Percentiles rank a stretch among this genome's conserved stretches.
Evolutionary conservation across 2,329 filamentous ascomycete genomes (phyloP).

Genomic region (Fusarium paranaense): DNA sequence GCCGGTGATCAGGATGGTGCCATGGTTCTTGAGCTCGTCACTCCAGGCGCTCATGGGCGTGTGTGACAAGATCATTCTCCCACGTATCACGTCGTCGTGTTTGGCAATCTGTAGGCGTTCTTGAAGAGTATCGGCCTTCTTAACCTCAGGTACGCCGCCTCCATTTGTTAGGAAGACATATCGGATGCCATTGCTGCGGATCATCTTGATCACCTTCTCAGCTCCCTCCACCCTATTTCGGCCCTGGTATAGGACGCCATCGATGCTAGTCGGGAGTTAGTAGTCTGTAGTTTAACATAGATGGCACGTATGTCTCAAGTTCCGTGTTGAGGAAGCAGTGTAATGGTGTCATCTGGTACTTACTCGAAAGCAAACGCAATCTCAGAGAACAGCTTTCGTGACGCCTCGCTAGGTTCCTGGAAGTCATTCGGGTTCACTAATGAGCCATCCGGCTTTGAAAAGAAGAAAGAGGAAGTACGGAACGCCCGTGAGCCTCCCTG

Average conservation of each 20-base stretch:
- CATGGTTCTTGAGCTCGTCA: constrained; percentile 50
- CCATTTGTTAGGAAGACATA: constrained; percentile 98
- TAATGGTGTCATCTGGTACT: constrained; percentile 10
- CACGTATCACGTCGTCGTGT: constrained; percentile 50
- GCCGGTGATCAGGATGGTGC: constrained; percentile 79
- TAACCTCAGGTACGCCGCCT: constrained; percentile 81
- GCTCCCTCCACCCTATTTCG: constrained; percentile 84
- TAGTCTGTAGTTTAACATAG: neutral
- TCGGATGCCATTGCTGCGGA: constrained; percentile 81
- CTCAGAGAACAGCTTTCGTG: constrained; percentile 46
- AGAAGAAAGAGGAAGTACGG: constrained; percentile 16
- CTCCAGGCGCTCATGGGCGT: constrained; percentile 80
- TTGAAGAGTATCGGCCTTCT: constrained; percentile 50
- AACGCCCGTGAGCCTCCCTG: constrained; percentile 18
- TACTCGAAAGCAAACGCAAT: constrained; percentile 55
- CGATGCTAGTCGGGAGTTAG: constrained; percentile 67
- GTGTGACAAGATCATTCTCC: constrained; percentile 78
- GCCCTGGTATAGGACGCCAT: constrained; percentile 92
- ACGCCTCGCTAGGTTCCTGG: constrained; percentile 36
- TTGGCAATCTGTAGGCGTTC: constrained; percentile 47
- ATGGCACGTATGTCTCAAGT: neutral
- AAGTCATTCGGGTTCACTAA: constrained; percentile 33
- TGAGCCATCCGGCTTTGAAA: constrained; percentile 39
- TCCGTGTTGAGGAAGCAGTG: neutral
- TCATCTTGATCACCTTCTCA: constrained; percentile 75